phyloP scores from a whole-genome alignment of 1,139 yeast genomes.

The Magnusiomyces suaveolens region DNA sequence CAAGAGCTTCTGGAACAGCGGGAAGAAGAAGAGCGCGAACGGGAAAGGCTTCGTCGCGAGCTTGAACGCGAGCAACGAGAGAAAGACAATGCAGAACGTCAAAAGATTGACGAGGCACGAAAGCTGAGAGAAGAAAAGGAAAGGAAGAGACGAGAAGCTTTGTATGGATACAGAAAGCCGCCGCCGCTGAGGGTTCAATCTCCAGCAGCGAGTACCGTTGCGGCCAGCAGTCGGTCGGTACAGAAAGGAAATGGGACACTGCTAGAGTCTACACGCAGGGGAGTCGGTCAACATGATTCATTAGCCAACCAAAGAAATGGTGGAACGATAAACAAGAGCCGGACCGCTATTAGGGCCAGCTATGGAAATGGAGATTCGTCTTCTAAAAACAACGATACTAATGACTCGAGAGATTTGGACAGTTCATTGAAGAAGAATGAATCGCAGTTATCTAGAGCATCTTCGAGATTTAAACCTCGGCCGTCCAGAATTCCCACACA shows the following conservation, averaged over 20 bases:
- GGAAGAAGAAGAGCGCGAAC: conserved; percentile 17
- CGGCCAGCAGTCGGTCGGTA: not conserved
- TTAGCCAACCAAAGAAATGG: too few relatives aligned
- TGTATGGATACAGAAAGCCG: not conserved
- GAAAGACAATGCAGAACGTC: conserved; percentile 21
- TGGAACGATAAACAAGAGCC: too few relatives aligned
- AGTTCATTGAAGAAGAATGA: too few relatives aligned
- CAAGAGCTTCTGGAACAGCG: conserved; percentile 19
- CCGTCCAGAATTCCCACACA: not conserved
- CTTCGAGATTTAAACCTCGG: not conserved
- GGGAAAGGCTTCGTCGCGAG: not conserved
- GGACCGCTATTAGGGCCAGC: too few relatives aligned
- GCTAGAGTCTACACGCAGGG: too few relatives aligned
- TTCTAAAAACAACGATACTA: too few relatives aligned
- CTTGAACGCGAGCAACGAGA: conserved; percentile 14
- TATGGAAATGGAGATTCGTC: too few relatives aligned
- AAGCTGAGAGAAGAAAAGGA: not conserved
- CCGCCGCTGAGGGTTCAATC: not conserved
- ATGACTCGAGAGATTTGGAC: too few relatives aligned
- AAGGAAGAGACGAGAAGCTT: not conserved
- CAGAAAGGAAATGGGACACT: not conserved
- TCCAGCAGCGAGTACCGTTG: not conserved
- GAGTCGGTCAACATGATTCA: too few relatives aligned
- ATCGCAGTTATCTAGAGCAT: too few relatives aligned
- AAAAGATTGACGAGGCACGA: conserved; percentile 29